phyloP scores from a whole-genome alignment of 345 rosid genomes.

The Linum trigynum region DNA sequence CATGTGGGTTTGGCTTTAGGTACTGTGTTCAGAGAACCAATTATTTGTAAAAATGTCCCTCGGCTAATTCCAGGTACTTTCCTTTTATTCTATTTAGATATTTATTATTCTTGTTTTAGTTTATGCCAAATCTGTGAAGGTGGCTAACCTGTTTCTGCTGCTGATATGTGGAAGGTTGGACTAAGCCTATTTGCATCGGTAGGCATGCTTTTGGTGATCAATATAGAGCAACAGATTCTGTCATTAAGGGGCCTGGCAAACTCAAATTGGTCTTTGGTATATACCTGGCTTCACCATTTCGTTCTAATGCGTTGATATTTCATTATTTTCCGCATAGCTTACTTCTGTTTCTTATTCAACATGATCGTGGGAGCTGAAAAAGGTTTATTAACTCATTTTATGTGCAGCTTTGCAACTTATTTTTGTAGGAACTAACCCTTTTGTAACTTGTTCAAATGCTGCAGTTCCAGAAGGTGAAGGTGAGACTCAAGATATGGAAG shows the following conservation, averaged over 20 bases:
- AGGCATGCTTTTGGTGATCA: constrained; percentile 99
- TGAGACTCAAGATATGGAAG: constrained; percentile 69
- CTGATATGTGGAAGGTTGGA: constrained; percentile 56
- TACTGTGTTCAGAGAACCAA: constrained; percentile 98
- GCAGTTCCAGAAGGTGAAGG: constrained; percentile 72
- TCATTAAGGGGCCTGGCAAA: constrained; percentile 84
- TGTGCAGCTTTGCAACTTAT: background rate
- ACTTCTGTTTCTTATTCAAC: background rate
- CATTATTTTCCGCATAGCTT: background rate
- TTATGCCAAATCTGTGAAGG: constrained; percentile 5
- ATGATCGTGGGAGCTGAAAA: background rate
- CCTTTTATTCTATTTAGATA: constrained; percentile 1
- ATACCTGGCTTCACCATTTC: background rate
- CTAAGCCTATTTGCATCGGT: constrained; percentile 95
- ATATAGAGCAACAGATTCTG: constrained; percentile 86
- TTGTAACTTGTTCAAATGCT: constrained; percentile 9
- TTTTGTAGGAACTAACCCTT: background rate
- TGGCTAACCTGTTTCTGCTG: constrained; percentile 13
- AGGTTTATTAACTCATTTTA: background rate
- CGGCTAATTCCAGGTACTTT: constrained; percentile 64
- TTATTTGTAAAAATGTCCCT: constrained; percentile 85
- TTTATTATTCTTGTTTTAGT: constrained; percentile 10
- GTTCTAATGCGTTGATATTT: background rate
- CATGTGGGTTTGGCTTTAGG: constrained; percentile 35
- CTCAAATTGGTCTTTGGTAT: constrained; percentile 85